Evolutionary conservation across 192 early-diverging fungal genomes (phyloP), one percentile per base, ranked within the genome.

Genomic region (Polychytrium aggregatum): DNA sequence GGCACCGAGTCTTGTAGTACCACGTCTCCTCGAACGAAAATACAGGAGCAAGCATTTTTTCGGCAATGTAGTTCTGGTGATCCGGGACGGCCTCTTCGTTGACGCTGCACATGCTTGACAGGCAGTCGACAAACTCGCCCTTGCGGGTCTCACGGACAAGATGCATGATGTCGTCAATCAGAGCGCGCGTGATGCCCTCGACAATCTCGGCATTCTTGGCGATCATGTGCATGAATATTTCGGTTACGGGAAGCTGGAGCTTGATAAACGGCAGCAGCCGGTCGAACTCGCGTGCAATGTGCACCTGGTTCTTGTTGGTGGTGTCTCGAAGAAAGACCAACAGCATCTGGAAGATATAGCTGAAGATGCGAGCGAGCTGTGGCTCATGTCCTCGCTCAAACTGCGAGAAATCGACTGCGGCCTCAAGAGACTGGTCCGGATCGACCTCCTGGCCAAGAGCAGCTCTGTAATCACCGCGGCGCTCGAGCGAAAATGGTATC

Each of bases 211-310:
- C 33, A 34, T 64, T 64, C 27, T 59, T 50, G 34, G 41, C 43
- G 27, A 64, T 43, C 8, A 64, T 33, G 37, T 64, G 62, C 62
- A 64, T 64, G 11, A 64, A 28, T 0, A 59, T 48, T 20, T 64
- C 62, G 20, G 62, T 51, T 1, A 59, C 62, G 27, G 59, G 59
- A 50, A 64, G 34, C 44, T 63, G 46, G 14, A 62, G 24, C 41
- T 56, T 48, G 33, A 64, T 43, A 37, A 63, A 59, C 21, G 28
- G 24, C 44, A 44, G 35, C 9, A 64, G 17, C 2, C 42, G 56
- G 44, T 56, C 48, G 36, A 60, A 64, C n/a, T 59, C 53, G 26
- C 50, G 46, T 8, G 62, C 62, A 20, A 64, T 2, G 41, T 64
- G 59, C 17, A 63, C 39, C 34, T 64, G 62, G 28, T 64, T 64